Evolutionary conservation across 2,329 filamentous ascomycete species (phyloP).

Genomic region (Cercospora sp.): DNA sequence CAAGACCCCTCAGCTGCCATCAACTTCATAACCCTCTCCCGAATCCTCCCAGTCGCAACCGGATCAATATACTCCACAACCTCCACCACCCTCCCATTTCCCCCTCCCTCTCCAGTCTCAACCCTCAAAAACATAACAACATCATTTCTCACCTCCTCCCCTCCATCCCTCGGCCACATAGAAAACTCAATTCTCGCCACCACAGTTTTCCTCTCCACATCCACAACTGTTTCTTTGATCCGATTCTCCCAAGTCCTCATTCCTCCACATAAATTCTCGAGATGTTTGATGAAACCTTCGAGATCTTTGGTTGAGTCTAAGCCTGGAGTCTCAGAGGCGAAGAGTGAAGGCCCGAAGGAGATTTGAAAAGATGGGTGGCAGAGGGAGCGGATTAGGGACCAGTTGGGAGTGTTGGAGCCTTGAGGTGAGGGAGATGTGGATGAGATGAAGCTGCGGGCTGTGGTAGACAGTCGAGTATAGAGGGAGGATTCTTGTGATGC

Average conservation of each 20-base stretch:
- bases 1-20: not conserved
- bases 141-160: constrained; percentile 23
- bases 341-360: constrained; percentile 23
- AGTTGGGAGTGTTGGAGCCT: constrained; percentile 20
- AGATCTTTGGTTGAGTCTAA: constrained; percentile 22
- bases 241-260: constrained; percentile 23
- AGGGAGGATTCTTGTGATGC: constrained; percentile 12
- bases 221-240: constrained; percentile 19
- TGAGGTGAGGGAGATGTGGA: constrained; percentile 20
- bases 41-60: constrained; percentile 21
- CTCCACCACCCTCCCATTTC: constrained; percentile 15
- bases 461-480: constrained; percentile 19
- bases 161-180: constrained; percentile 20
- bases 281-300: constrained; percentile 22
- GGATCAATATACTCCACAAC: constrained; percentile 26
- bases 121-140: constrained; percentile 24
- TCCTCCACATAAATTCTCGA: constrained; percentile 18
- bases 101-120: not conserved
- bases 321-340: constrained; percentile 16
- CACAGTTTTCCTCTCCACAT: constrained; percentile 19
- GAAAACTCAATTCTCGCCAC: constrained; percentile 22
- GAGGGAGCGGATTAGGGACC: constrained; percentile 19
- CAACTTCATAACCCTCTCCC: constrained; percentile 18
- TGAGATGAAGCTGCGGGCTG: constrained; percentile 24
- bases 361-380: constrained; percentile 24